phyloP scores from a whole-genome alignment of 306 rosid species.

The Prunus fruticosa region DNA sequence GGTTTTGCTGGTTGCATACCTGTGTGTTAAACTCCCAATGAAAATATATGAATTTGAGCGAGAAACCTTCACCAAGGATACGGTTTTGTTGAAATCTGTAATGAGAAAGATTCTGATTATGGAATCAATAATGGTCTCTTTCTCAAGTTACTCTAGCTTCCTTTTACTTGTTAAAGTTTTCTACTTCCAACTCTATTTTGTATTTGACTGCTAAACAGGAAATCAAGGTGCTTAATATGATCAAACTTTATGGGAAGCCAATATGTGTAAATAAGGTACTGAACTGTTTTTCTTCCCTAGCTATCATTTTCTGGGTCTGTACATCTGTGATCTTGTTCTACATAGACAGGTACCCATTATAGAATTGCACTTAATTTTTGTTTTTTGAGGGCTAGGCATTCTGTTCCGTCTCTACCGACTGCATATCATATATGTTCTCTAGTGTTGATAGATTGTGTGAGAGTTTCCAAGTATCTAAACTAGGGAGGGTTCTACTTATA shows the following conservation, averaged over 20 bases:
- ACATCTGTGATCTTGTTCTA: no score
- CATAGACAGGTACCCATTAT: no score
- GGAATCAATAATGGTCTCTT: not conserved
- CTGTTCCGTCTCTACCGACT: no score
- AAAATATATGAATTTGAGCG: slow-evolving; percentile 18
- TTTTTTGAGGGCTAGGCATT: no score
- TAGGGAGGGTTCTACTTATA: no score
- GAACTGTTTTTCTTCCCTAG: not conserved
- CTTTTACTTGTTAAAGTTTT: not conserved
- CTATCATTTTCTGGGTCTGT: no score
- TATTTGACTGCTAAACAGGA: slow-evolving; percentile 43
- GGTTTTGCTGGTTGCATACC: not conserved
- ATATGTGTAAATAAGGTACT: slow-evolving; percentile 86
- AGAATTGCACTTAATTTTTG: no score
- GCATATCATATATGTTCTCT: no score
- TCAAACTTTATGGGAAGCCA: slow-evolving; percentile 89
- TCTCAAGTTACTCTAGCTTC: not conserved
- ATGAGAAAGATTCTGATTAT: slow-evolving; percentile 85
- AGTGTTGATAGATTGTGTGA: no score
- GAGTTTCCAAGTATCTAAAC: no score
- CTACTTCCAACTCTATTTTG: not conserved
- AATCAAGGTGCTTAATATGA: slow-evolving; percentile 93
- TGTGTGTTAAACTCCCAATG: not conserved
- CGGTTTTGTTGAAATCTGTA: slow-evolving; percentile 79
- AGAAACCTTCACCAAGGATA: slow-evolving; percentile 84